These are phyloP conservation scores for Metschnikowia cubensis DNA, from an alignment of 805 yeast species.

Conservation along the genomic window DNA sequence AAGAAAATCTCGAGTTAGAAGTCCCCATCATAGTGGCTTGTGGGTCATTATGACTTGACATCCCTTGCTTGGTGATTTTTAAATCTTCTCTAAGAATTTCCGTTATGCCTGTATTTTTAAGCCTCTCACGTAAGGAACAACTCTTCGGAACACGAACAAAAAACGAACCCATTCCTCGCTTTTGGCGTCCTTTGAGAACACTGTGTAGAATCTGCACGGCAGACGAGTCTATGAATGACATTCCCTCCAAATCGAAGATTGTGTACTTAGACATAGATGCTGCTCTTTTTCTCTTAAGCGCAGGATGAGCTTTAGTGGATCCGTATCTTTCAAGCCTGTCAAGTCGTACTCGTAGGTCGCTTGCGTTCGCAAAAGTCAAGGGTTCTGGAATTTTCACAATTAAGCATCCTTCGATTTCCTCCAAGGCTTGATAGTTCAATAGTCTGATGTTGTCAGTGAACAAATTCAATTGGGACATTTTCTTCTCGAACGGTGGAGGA, in stretches of 20 bases:
- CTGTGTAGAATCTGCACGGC: conserved; percentile 37
- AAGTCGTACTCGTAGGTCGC: conserved; percentile 35
- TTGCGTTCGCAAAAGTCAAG: conserved; percentile 39
- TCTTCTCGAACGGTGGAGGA: conserved; percentile 4
- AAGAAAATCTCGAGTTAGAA: neutral
- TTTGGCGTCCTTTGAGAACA: conserved; percentile 26
- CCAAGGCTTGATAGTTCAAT: conserved; percentile 34
- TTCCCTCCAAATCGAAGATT: conserved; percentile 40
- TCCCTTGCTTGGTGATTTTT: conserved; percentile 4
- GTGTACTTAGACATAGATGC: conserved; percentile 38
- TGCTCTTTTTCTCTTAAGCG: conserved; percentile 32
- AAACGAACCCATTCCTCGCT: conserved; percentile 29
- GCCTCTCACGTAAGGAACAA: conserved; percentile 24
- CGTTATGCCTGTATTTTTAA: conserved; percentile 29
- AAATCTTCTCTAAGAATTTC: conserved; percentile 25
- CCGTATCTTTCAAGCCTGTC: conserved; percentile 42
- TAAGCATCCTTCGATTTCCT: conserved; percentile 43
- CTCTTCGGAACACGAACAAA: conserved; percentile 34
- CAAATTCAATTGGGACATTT: conserved; percentile 24
- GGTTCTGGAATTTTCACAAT: conserved; percentile 44
- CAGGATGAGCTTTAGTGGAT: conserved; percentile 43
- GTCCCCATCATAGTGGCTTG: neutral
- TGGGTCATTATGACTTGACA: conserved; percentile 11
- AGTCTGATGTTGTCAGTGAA: conserved; percentile 33
- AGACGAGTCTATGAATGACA: conserved; percentile 40